A percentile compares a stretch with the other conserved stretches of the same genome.
phyloP scores from a whole-genome alignment of 257 asterid species.

The Ilex aquifolium region DNA sequence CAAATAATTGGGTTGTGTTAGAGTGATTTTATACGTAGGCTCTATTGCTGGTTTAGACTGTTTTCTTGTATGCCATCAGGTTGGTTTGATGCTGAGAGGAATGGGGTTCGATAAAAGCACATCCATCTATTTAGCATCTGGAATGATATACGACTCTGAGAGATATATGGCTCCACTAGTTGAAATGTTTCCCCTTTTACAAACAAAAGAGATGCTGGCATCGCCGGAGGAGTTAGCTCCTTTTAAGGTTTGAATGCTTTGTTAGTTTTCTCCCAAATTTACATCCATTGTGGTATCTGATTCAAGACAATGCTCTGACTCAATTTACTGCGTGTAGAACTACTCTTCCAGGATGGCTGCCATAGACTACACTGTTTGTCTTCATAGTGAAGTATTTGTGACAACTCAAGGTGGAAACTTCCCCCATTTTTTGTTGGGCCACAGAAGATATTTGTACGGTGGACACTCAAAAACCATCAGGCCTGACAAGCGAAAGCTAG shows the following conservation, averaged over 20 bases:
- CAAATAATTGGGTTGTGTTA: neutral
- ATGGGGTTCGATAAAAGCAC: slow-evolving; percentile 92
- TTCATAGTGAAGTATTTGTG: slow-evolving; percentile 97
- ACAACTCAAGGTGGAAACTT: slow-evolving; percentile 99
- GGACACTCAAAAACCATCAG: slow-evolving; percentile 92
- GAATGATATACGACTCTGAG: slow-evolving; percentile 83
- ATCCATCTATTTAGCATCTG: slow-evolving; percentile 90
- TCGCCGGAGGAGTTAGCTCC: slow-evolving; percentile 80
- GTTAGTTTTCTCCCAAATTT: neutral
- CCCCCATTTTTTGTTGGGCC: slow-evolving; percentile 96
- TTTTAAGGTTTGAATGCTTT: slow-evolving; percentile 61
- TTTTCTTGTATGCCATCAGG: slow-evolving; percentile 46
- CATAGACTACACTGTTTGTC: slow-evolving; percentile 95
- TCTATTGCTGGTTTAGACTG: neutral
- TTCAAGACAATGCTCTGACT: slow-evolving; percentile 26
- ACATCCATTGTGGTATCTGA: neutral
- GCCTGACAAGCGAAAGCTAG: slow-evolving; percentile 94
- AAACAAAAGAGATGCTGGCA: slow-evolving; percentile 89
- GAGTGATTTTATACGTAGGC: neutral
- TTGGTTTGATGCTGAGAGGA: slow-evolving; percentile 96
- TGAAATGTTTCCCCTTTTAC: slow-evolving; percentile 91
- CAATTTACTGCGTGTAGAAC: slow-evolving; percentile 47
- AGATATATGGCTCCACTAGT: slow-evolving; percentile 88
- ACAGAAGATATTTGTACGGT: slow-evolving; percentile 80
- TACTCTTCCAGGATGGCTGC: slow-evolving; percentile 99